Evolutionary conservation across 495 filamentous ascomycete species (phyloP), one percentile per base, ranked within the genome.

Genomic region (Jackrogersella minutella): DNA sequence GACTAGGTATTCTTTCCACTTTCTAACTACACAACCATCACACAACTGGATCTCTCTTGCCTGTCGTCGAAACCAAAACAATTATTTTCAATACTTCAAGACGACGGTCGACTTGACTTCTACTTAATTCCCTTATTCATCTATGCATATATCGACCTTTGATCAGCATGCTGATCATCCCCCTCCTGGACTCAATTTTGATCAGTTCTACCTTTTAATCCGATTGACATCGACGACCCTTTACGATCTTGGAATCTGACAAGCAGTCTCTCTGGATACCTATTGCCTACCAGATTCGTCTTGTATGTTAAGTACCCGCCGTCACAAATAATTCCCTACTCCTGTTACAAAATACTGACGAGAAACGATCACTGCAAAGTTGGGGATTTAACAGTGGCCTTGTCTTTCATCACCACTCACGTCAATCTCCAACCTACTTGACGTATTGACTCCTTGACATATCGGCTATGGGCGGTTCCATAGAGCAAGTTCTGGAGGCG

Each of bases 391-490:
- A 28, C 16, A 43, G 11, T 36, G 33, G 30, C 21, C 34, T 39
- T 22, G 11, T 58, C 33, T 46, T 37, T 14, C 36, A 26, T 21
- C 6, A 6, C 19, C 34, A 39, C 46, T 57, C 30, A 24, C 17
- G 40, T 34, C 47, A 24, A 53, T 37, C 39, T 43, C 36, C 40
- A 10, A 37, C n/a, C 28, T 30, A 69, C 57, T 55, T 63, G 24
- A 65, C 72, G 63, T 58, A 55, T 63, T 68, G 34, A 68, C 40
- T 58, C 39, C 9, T 39, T 58, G 54, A 57, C 56, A 57, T 70
- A 62, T 68, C 71, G 64, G 70, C 70, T 73, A 74, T 74, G 72
- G 62, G 66, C 69, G 70, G 70, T 66, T 62, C 69, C 61, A 68
- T 73, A 63, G 66, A 72, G 64, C 64, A 70, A 70, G 72, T 73